phyloP scores from a whole-genome alignment of 1,284 basidiomycete genomes.

The Puccinia hordei region DNA sequence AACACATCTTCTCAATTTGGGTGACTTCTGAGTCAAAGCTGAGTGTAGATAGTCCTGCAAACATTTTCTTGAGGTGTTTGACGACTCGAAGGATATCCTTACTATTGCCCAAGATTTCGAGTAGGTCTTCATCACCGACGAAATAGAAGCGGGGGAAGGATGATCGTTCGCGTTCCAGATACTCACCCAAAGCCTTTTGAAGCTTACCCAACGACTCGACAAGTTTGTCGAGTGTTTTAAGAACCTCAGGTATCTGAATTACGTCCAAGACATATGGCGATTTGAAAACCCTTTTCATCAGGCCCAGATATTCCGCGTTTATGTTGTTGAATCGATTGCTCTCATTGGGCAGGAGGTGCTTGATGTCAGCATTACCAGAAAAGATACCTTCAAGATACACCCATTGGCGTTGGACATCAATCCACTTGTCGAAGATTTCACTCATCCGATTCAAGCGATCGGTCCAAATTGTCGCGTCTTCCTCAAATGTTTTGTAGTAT shows the following conservation, averaged over 20 bases:
- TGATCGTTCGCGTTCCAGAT: constrained; percentile 92
- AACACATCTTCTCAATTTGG: constrained; percentile 84
- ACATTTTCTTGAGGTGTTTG: constrained; percentile 99
- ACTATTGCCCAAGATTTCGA: constrained; percentile 99
- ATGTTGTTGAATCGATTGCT: constrained; percentile 97
- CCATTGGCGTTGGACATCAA: constrained; percentile 99
- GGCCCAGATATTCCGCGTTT: constrained; percentile 94
- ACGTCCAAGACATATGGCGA: constrained; percentile 97
- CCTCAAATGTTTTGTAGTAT: constrained; percentile 74
- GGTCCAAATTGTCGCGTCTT: constrained; percentile 61
- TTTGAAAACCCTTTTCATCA: constrained; percentile 99
- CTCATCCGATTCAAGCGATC: constrained; percentile 87
- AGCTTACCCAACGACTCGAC: constrained; percentile 96
- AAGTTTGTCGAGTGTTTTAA: constrained; percentile 94
- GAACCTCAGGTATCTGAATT: constrained; percentile 90
- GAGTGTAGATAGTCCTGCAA: constrained; percentile 91
- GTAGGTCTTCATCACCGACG: constrained; percentile 96
- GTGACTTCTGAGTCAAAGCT: constrained; percentile 74
- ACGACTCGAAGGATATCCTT: constrained; percentile 96
- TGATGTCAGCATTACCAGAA: constrained; percentile 97
- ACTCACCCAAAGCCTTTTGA: constrained; percentile 98
- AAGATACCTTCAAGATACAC: constrained; percentile 99
- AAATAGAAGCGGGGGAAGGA: constrained; percentile 99
- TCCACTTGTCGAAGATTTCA: constrained; percentile 98
- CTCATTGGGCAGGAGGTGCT: constrained; percentile 95